These are phyloP conservation scores for Areca catechu DNA, from an alignment of 176 grass and related monocot genomes.

Conservation along the genomic window DNA sequence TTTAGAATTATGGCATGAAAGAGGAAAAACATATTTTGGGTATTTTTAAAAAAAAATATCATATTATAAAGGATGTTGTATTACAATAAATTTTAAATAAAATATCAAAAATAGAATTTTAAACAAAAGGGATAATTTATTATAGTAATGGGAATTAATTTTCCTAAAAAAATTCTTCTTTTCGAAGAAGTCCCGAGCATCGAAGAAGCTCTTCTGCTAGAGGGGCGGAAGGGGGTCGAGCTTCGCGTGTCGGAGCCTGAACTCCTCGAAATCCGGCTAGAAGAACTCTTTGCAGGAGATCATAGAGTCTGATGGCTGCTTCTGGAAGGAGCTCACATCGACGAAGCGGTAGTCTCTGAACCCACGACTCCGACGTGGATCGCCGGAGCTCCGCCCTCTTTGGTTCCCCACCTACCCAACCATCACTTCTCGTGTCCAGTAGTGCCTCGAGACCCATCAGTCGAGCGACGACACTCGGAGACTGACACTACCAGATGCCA, in stretches of 20 bases:
- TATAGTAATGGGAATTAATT: no score
- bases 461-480: constrained; percentile 31
- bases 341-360: constrained; percentile 27
- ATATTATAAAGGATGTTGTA: no score
- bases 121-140: no score
- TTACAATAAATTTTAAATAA: no score
- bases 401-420: not conserved
- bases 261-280: not conserved
- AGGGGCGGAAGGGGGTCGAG: not conserved
- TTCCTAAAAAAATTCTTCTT: no score
- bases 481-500: constrained; percentile 20
- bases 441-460: constrained; percentile 41
- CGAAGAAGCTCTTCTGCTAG: constrained; percentile 26
- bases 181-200: constrained; percentile 20
- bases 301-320: not conserved
- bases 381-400: constrained; percentile 21
- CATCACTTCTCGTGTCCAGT: not conserved
- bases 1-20: no score
- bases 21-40: no score
- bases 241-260: not conserved
- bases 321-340: constrained; percentile 19
- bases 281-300: constrained; percentile 1
- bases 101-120: no score
- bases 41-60: no score
- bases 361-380: constrained; percentile 29